Evolutionary conservation across 805 yeast genomes (phyloP), one percentile per base, ranked within the genome.

Genomic region (Wickerhamomyces strasburgensis): DNA sequence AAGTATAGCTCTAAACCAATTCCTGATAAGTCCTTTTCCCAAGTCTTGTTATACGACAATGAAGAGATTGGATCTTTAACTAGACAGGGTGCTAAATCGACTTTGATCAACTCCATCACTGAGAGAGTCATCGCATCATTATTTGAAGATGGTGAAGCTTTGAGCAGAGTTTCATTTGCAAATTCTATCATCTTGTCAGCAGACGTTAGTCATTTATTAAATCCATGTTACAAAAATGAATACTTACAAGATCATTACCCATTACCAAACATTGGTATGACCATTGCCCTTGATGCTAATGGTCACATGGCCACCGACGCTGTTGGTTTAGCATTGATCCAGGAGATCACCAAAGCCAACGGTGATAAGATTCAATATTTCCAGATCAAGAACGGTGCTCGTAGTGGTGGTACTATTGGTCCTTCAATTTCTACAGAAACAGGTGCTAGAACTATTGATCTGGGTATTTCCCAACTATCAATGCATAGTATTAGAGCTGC

Each of bases 401-500:
- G 93, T 56, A 80, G 88, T 1, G 96, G 96, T 23, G 94, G 94
- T 27, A 85, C 95, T 19, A 84, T 87, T 54, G 96, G 96, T 0
- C 95, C 86, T 16, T 67, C 72, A 9, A 64, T 80, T 37, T 65
- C 84, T 13, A 61, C 73, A 28, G 74, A 70, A 44, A 78, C 85
- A 1, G 87, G 87, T 38, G 84, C 84, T 4, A 68, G 85, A 52
- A 81, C 90, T 30, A 74, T 84, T 38, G 95, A 85, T 51, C 60
- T 84, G 40, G 95, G 95, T 38, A 80, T 85, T 48, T 78, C 94
- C 3, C 94, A 85, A 61, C 67, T 83, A 49, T 74, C 90, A 3
- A 85, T 85, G 95, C 95, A 85, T 61, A 79, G 87, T 29, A 81
- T 85, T 48, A 72, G 95, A 51, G 94, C 93, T 19, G 72, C 88